These are phyloP conservation scores for Verbena officinalis DNA, from an alignment of 257 asterid species.

Conservation along the genomic window DNA sequence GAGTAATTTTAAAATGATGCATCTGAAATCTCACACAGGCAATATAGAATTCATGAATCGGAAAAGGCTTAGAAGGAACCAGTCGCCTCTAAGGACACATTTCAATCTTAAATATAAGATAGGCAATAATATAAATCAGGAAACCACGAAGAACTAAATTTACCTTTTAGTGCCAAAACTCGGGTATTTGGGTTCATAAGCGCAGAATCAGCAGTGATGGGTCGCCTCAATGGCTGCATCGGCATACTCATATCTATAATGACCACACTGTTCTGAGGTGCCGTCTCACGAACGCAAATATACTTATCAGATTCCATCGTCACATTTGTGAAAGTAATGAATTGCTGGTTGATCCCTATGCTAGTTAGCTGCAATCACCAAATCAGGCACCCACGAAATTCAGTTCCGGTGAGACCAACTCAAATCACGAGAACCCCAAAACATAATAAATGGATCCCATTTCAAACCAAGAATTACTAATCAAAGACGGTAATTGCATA, in stretches of 20 bases:
- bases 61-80: conserved; percentile 9
- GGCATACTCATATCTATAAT: conserved; percentile 97
- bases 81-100: conserved; percentile 68
- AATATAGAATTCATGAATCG: not conserved
- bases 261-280: conserved; percentile 96
- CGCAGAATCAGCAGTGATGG: conserved; percentile 98
- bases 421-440: conserved; percentile 30
- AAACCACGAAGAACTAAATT: not conserved
- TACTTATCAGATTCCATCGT: conserved; percentile 99
- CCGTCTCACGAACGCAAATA: conserved; percentile 95
- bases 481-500: not conserved
- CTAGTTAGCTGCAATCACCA: conserved; percentile 80
- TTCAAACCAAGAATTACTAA: conserved; percentile 9
- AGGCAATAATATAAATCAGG: not conserved
- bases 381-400: conserved; percentile 39
- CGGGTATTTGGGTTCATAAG: conserved; percentile 93
- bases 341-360: conserved; percentile 92
- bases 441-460: conserved; percentile 36
- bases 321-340: conserved; percentile 91
- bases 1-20: not conserved
- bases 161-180: conserved; percentile 95
- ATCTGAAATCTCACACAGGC: not conserved
- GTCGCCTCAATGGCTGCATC: conserved; percentile 93
- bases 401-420: conserved; percentile 30
- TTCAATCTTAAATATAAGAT: no score